Conservation (phyloP, 805 yeast species). For the Saccharomycopsis sp. region DNA sequence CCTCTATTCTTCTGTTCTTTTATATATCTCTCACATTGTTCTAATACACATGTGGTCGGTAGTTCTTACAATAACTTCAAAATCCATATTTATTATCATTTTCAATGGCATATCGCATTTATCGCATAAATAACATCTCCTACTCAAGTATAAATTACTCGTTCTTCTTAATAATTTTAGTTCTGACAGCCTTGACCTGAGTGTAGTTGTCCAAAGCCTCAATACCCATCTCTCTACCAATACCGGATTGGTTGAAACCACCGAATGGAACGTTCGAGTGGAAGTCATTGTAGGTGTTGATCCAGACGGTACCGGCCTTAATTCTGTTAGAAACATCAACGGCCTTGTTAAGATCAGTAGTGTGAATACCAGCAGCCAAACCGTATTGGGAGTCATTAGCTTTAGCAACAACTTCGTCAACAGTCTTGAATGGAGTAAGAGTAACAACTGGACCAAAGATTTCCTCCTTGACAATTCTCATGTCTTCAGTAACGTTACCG, state of each 20-base stretch:
- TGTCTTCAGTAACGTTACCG: slow-evolving; percentile 56
- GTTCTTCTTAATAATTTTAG: slow-evolving; percentile 25
- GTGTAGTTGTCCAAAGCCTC: slow-evolving; percentile 74
- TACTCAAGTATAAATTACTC: slow-evolving; percentile 6
- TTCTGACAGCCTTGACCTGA: slow-evolving; percentile 70
- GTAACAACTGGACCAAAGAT: slow-evolving; percentile 79
- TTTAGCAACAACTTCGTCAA: slow-evolving; percentile 57
- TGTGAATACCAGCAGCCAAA: slow-evolving; percentile 77
- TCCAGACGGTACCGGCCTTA: slow-evolving; percentile 74
- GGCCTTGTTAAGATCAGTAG: slow-evolving; percentile 55
- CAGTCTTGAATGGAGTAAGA: slow-evolving; percentile 56
- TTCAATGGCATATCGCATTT: too few species aligned
- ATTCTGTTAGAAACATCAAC: slow-evolving; percentile 55
- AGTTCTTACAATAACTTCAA: too few species aligned
- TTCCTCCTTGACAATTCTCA: slow-evolving; percentile 64
- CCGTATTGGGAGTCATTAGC: slow-evolving; percentile 73
- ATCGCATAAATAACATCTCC: too few species aligned
- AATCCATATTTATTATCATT: not conserved
- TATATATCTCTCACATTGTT: too few species aligned
- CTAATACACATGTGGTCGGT: too few species aligned
- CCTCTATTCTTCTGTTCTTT: too few species aligned
- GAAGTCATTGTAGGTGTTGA: slow-evolving; percentile 76
- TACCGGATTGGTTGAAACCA: slow-evolving; percentile 74
- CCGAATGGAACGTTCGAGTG: slow-evolving; percentile 74
- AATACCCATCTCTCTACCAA: slow-evolving; percentile 82